Base-by-base conservation (phyloP, 345 rosid species). In the Sonneratia caseolaris region DNA sequence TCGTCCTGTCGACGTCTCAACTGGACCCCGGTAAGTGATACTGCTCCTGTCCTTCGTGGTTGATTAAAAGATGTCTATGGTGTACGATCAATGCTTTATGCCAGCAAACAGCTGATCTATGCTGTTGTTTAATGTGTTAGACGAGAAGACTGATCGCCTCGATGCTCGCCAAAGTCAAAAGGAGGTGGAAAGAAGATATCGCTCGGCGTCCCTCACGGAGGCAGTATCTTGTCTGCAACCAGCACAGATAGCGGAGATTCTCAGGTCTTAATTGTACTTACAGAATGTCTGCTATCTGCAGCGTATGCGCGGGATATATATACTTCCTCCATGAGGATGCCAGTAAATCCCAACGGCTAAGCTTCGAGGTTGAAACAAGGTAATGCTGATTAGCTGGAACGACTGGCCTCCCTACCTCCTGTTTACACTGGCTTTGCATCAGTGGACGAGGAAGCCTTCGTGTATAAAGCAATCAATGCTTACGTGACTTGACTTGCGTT, bases 181-280 rank as follows among this genome's bases (percentile, higher is more conserved):
- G 91, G 80, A 89, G 92, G 81, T 94, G 98, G 97, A 95, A 89
- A 51, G 98, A 94, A 85, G 98, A 94, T 81, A 79, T 88, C 68
- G 88, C 91, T 27, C 91, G 97, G 98, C 97, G 91, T 76, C 98
- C 97, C 32, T 56, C 74, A 77, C 0, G 97, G 98, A 76, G 75
- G 86, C 82, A 84, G 88, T 78, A 75, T 94, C 69, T 79, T 90
- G 71, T 84, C 79, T 72, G 86, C 78, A 72, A 88, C 88, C 75
- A 82, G 82, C 73, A 96, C 95, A 47, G 97, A 94, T 75, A 81
- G 83, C 62, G 88, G 88, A 14, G 97, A 94, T 76, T 86, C 92
- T 77, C 98, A 94, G 81, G 86, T 94, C 78, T 89, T 97, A 7
- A 70, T 91, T 64, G 74, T 94, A 72, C 32, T 27, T 27, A 27